Evolutionary conservation across 1,284 basidiomycete genomes (phyloP), one percentile per base, ranked within the genome.

Genomic region (Rhodotorula sp.): DNA sequence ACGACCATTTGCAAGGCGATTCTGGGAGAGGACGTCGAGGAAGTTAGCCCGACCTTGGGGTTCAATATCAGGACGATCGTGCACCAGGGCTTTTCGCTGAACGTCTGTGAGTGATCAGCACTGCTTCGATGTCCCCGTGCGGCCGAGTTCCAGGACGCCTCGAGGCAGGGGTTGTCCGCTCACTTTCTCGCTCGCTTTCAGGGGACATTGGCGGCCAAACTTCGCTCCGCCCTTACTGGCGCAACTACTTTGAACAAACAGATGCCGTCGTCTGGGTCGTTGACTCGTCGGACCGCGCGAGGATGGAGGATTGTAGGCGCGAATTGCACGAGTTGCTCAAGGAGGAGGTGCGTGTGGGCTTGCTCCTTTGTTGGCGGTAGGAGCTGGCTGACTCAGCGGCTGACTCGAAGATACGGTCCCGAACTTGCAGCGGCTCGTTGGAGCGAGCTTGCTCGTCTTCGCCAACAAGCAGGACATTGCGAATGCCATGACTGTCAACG

Each of bases 201-300:
- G 94, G 95, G 96, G 96, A 99, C 79, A 93, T 99, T 46, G 96
- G 96, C 36, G 96, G 96, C 19, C 96, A 99, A 81, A 87, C 89
- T 63, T 95, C 93, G 0, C 86, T 99, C 54, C 86, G 96, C 30
- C 94, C 96, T 2, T 99, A 99, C 80, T 99, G 96, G 96, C 85
- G 93, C 46, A 99, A 99, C 81, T 99, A 99, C 82, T 99, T 99
- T 78, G 96, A 99, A 81, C 90, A 94, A 81, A 99, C 96, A 9
- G 96, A 99, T 81, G 95, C 91, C 6, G 85, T 99, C 58, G 92
- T 99, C 46, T 99, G 96, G 96, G 96, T 99, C 24, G 94, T 99
- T 47, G 96, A 99, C 82, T 94, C 92, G 1, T 87, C 90, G 53
- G 96, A 99, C 81, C 85, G 89, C 46, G 85, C 92, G 81, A 86